phyloP scores from a whole-genome alignment of 2,329 filamentous ascomycete genomes.

The Fusarium chuoi region DNA sequence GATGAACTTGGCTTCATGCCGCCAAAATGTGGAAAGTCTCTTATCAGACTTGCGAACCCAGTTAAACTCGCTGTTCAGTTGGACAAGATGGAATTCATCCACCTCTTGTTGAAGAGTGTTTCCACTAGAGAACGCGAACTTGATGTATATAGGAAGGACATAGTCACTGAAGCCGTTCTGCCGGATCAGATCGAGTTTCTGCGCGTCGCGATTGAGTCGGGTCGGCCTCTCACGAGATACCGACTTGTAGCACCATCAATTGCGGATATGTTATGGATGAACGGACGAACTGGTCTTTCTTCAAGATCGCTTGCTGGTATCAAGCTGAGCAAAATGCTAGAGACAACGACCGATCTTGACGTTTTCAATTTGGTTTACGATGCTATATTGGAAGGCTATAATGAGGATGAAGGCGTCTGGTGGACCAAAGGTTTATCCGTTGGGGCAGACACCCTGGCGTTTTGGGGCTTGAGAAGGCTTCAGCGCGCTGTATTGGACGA shows the following conservation, averaged over 20 bases:
- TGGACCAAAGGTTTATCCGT: background rate
- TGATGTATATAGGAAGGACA: background rate
- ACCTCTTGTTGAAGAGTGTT: background rate
- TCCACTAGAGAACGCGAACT: rapidly evolving
- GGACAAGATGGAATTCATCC: background rate
- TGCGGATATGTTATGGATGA: background rate
- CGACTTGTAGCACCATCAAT: background rate
- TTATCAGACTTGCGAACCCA: background rate
- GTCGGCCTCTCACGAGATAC: background rate
- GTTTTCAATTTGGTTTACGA: background rate
- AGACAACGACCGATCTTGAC: background rate
- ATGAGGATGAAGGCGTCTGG: background rate
- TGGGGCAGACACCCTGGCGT: background rate
- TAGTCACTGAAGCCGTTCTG: background rate
- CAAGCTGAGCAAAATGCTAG: background rate
- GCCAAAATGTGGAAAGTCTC: background rate
- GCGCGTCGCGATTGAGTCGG: background rate
- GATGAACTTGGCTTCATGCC: background rate
- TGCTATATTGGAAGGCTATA: background rate
- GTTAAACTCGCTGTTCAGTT: background rate
- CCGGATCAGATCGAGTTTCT: background rate
- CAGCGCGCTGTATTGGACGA: background rate
- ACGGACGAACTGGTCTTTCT: background rate
- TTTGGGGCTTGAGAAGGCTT: background rate
- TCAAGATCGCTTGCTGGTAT: background rate